Base-by-base conservation (phyloP, 2,329 filamentous ascomycete species). In the Ophiostoma ulmi region DNA sequence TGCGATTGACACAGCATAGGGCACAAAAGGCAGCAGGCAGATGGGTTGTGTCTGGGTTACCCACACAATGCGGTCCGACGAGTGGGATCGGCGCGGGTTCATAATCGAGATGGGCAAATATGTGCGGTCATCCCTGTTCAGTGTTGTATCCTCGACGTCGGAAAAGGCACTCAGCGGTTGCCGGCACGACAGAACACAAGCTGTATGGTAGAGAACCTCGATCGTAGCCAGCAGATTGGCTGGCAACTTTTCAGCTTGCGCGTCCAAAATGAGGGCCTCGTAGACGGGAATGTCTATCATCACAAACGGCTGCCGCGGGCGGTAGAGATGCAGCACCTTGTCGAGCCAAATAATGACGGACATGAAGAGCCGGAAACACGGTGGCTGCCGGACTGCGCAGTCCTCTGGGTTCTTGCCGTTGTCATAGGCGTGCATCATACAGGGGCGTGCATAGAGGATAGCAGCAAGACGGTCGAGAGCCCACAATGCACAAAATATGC, bases 141-240 rank as follows among this genome's bases (percentile, higher is more conserved):
- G 79, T 80, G 13, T 10, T 2, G 55, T 13, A 10, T 36, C 41
- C 35, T 70, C 71, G 22, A 63, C 82, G 77, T 3, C 75, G 4
- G 76, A 75, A 66, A 78, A 78, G 20, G 75, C 74, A 39, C 76
- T 75, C 1, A 74, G 72, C 0, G 83, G 80, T 5, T 85, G 81
- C n/a, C 87, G 83, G 68, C 86, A 88, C 0, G 87, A 89, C 1
- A 90, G 79, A 10, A 90, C 88, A 48, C 86, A 85, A 7, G 90
- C 84, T 3, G 87, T 86, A 74, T 90, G 87, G 74, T 90, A 90
- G 20, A 90, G 83, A 0, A 86, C 83, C 74, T 90, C 87, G 7
- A 90, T 81, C 0, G 87, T 88, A 8, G 83, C 84, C 11, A 88
- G 80, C 10, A 86, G 78, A 31, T 79, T 80, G 0, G 83, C 82